Evolutionary conservation across 2,329 filamentous ascomycete species (phyloP).

Genomic region (Calonectria pseudoreteaudii): DNA sequence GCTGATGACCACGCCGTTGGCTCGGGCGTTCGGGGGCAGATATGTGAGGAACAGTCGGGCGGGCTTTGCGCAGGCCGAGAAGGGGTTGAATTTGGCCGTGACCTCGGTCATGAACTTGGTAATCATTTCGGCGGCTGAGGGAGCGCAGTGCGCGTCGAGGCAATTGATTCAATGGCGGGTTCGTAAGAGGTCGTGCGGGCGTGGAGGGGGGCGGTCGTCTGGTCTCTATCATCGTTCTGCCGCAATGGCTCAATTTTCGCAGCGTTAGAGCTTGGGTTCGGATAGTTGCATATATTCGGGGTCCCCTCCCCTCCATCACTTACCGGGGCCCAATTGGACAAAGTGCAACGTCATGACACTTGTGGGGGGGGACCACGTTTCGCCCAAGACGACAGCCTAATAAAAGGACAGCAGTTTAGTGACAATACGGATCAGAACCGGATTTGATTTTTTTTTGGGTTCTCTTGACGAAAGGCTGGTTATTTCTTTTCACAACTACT

Average conservation of each 20-base stretch:
- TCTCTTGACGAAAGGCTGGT: background rate
- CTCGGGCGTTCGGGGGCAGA: conserved; percentile 83
- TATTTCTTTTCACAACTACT: no score
- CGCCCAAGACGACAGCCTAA: conserved; percentile 22
- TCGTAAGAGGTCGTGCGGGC: background rate
- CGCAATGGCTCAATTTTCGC: conserved; percentile 41
- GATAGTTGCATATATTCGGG: conserved; percentile 39
- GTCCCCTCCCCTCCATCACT: background rate
- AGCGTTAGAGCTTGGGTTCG: conserved; percentile 1
- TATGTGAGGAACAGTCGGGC: conserved; percentile 89
- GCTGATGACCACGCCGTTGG: conserved; percentile 79
- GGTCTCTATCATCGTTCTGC: conserved; percentile 24
- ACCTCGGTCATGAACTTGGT: conserved; percentile 89
- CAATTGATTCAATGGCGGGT: conserved; percentile 16
- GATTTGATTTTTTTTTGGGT: background rate
- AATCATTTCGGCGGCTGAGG: conserved; percentile 70
- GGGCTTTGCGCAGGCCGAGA: conserved; percentile 81
- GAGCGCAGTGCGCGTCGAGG: conserved; percentile 15
- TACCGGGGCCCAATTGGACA: conserved; percentile 31
- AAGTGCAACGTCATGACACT: conserved; percentile 41
- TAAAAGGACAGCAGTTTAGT: background rate
- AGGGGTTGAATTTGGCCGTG: conserved; percentile 91
- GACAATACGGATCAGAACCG: background rate
- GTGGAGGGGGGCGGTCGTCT: conserved; percentile 16
- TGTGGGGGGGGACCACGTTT: conserved; percentile 42